Base-by-base conservation (phyloP, 306 rosid species). In the Pachyrhizus erosus region DNA sequence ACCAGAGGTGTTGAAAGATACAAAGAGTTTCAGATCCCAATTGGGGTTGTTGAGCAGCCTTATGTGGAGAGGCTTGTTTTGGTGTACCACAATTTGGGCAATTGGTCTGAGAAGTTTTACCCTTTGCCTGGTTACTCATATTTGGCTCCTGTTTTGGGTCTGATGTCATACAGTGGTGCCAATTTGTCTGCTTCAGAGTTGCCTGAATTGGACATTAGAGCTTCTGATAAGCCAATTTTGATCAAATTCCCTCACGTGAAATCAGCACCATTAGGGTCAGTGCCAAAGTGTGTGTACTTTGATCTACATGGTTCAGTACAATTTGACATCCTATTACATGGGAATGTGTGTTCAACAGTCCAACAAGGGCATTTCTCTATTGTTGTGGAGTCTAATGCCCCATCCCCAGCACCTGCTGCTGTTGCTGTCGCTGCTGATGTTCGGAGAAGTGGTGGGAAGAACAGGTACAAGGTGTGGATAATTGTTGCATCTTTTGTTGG, bases 1-100 rank as follows among this genome's bases (percentile, higher is more conserved):
- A 76, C 13, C 27, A 86, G 91, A 78, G 95, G 95, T 5, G 77
- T 91, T 64, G 52, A 68, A n/a, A 67, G 49, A 3, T 91, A 89
- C 84, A 83, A 89, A 39, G 95, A 89, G 70, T 91, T 91, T 75
- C 91, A 86, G 88, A 91, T 91, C 93, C 95, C 95, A 48, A 20
- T 17, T 51, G 93, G 95, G 20, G 86, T 91, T 81, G 72, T 79
- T 52, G 93, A 89, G n/a, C 88, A 89, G 40, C 95, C 95, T 60
- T 91, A 87, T 88, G 90, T 85, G 26, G 71, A 88, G 42, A 86
- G 95, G 86, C 85, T 91, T 77, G 93, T 83, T 17, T 79, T 91
- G 82, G 91, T 91, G 0, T 86, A 91, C 37, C 95, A 91, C 31
- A 91, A 85, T 43, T 49, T 91, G n/a, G 95, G 90, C 1, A 91